Evolutionary conservation across 306 rosid genomes (phyloP).

Genomic region (Quillaja saponaria): DNA sequence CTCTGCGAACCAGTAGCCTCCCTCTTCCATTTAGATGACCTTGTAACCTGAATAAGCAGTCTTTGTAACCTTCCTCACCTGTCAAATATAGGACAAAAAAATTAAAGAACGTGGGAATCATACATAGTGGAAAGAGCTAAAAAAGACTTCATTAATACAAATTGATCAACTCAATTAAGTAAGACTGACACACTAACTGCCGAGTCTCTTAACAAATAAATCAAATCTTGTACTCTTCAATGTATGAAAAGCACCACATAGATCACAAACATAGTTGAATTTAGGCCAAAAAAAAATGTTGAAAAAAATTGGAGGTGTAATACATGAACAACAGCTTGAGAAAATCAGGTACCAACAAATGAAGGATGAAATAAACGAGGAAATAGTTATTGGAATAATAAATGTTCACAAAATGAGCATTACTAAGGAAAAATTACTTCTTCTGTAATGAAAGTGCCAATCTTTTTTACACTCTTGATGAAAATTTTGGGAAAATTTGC

Average conservation of each 20-base stretch:
- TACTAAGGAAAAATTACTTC: conserved; percentile 12
- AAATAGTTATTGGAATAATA: too few relatives aligned
- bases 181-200: neutral
- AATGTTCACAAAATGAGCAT: neutral
- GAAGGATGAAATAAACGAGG: neutral
- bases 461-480: conserved; percentile 19
- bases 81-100: conserved; percentile 37
- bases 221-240: conserved; percentile 14
- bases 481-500: conserved; percentile 25
- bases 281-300: too few relatives aligned
- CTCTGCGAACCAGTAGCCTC: conserved; percentile 73
- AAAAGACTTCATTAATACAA: conserved; percentile 19
- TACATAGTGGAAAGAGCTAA: conserved; percentile 17
- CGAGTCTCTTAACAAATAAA: conserved; percentile 22
- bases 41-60: conserved; percentile 18
- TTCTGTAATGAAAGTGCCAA: conserved; percentile 33
- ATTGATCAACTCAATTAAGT: conserved; percentile 25
- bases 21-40: conserved; percentile 45
- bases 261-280: neutral
- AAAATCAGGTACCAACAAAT: neutral
- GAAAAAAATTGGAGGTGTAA: conserved; percentile 17
- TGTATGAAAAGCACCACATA: conserved; percentile 9
- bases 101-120: conserved; percentile 10
- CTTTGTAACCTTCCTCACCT: conserved; percentile 44
- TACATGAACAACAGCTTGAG: conserved; percentile 19